Conservation (phyloP, 2,329 filamentous ascomycete species). For the Aspergillus terreus region DNA sequence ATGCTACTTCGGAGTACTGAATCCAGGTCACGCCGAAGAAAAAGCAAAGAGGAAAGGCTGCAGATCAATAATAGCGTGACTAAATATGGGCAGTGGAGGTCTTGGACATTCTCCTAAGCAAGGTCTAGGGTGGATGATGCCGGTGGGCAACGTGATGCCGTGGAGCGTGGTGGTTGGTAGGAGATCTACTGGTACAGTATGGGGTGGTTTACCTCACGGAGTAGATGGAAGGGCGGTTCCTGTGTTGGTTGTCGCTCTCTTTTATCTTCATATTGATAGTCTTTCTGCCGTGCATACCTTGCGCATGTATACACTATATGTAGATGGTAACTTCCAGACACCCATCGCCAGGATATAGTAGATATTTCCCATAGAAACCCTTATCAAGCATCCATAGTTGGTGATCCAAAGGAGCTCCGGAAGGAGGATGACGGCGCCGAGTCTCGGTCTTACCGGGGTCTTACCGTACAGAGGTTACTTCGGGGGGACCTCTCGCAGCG, state of each 20-base stretch:
- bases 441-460: not conserved
- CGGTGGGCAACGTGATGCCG: constrained; percentile 25
- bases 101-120: constrained; percentile 7
- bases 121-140: not conserved
- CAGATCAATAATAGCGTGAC: constrained; percentile 7
- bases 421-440: not conserved
- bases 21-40: too few species aligned
- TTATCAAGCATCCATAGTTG: too few species aligned
- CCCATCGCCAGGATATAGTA: too few species aligned
- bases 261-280: not conserved
- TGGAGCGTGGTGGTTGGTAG: constrained; percentile 27
- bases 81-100: constrained; percentile 5
- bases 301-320: too few species aligned
- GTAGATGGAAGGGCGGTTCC: not conserved
- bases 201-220: not conserved
- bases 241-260: not conserved
- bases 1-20: too few species aligned
- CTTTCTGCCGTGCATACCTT: too few species aligned
- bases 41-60: not conserved
- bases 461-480: not conserved
- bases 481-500: not conserved
- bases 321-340: too few species aligned
- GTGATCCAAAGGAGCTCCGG: not conserved
- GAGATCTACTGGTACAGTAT: not conserved
- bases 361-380: too few species aligned